phyloP scores from a whole-genome alignment of 192 early-diverging fungal species.

The Entophlyctis luteolus region DNA sequence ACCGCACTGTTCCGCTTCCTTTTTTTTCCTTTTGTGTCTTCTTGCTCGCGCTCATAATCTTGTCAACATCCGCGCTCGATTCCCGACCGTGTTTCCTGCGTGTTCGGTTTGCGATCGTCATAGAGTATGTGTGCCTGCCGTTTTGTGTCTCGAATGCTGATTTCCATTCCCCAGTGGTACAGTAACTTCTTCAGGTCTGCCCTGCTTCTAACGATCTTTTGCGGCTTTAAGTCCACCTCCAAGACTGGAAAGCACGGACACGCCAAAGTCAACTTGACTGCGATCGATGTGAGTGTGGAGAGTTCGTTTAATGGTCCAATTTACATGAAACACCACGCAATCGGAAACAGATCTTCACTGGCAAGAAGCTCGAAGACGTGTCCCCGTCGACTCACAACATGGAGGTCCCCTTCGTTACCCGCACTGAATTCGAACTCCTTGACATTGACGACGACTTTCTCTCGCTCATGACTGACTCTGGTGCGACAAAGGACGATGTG shows the following conservation, averaged over 20 bases:
- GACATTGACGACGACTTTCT: constrained; percentile 90
- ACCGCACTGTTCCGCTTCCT: not conserved
- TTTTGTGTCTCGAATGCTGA: too few relatives aligned
- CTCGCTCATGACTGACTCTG: constrained; percentile 73
- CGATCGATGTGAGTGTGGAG: constrained; percentile 60
- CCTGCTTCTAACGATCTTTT: too few relatives aligned
- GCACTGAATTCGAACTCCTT: constrained; percentile 79
- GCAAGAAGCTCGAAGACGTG: constrained; percentile 97
- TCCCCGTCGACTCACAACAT: constrained; percentile 99
- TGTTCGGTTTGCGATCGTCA: too few relatives aligned
- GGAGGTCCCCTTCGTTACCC: constrained; percentile 93
- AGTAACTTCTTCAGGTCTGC: too few relatives aligned
- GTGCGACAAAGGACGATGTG: constrained; percentile 92
- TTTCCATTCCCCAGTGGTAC: too few relatives aligned
- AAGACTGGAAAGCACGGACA: constrained; percentile 99
- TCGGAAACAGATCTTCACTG: constrained; percentile 95
- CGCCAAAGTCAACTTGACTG: constrained; percentile 97
- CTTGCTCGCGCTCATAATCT: not conserved
- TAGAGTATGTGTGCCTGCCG: too few relatives aligned
- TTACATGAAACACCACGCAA: not conserved
- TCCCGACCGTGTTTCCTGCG: not conserved
- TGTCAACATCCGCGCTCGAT: not conserved
- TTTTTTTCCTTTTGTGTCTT: not conserved
- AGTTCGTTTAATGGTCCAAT: too few relatives aligned
- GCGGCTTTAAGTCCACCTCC: constrained; percentile 92